Evolutionary conservation across 164 flowering plant genomes (phyloP), one percentile per base, ranked within the genome.

Genomic region (Annona squamosa): DNA sequence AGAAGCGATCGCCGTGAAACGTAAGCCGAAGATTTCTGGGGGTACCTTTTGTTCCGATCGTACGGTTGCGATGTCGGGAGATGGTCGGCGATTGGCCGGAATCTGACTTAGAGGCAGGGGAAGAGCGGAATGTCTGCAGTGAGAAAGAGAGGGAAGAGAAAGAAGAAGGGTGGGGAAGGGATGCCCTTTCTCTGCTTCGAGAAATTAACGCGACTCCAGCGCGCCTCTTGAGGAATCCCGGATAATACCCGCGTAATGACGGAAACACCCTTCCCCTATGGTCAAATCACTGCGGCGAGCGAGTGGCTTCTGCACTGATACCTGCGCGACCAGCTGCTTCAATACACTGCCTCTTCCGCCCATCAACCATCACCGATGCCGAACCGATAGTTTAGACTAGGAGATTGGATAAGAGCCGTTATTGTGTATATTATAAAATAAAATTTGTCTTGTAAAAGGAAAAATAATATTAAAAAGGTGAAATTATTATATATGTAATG

Each of bases 111-210:
- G 59, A 52, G 59, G 13, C 13, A 52, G 56, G 12, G 56, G 10
- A 12, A 48, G 59, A 52, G 59, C 12, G 46, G 5, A 18, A 63
- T 26, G 68, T 66, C 68, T 66, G 68, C 68, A 66, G 68, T 44
- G 12, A 42, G 9, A 6, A 17, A 42, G 46, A 42, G 48, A 42
- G 5, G 68, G 59, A 9, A 10, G 59, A 10, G 9, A 16, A 52
- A 16, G 17, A 52, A 66, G 45, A 10, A 0, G 0, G 37, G 37
- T n/a, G 37, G 37, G 37, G 37, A 66, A 4, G n/a, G n/a, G 43
- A 43, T 13, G 42, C 2, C 68, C 46, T 42, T 19, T 63, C 68
- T 66, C 43, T 44, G 68, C 10, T 66, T 43, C 3, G 18, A 42
- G 68, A 44, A 42, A 66, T 52, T 52, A 52, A 52, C 13, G 59